Conservation (phyloP, 208 protist genomes). For the Kentomonas sorsogonicus region DNA sequence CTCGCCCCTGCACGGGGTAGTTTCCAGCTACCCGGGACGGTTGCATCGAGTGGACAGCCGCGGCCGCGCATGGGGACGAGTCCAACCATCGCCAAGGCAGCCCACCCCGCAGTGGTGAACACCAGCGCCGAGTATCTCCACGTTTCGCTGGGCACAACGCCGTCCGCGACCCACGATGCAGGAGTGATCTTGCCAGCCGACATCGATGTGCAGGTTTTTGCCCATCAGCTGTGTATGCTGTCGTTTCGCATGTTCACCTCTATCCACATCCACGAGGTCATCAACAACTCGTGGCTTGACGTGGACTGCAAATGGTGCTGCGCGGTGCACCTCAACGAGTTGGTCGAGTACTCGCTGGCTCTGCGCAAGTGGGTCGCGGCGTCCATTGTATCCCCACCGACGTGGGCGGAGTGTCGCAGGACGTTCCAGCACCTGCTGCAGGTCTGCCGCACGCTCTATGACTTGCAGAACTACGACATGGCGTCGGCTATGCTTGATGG, state of each 20-base stretch:
- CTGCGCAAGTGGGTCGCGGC: conserved; percentile 45
- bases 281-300: conserved; percentile 61
- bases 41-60: too few species aligned
- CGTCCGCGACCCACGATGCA: not conserved
- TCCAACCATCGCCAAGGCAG: not conserved
- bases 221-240: conserved; percentile 52
- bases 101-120: not conserved
- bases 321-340: conserved; percentile 25
- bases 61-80: too few species aligned
- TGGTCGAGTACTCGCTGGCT: conserved; percentile 39
- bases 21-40: too few species aligned
- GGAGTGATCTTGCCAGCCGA: conserved; percentile 1
- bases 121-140: too few species aligned
- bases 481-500: conserved; percentile 47
- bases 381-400: conserved; percentile 31
- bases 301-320: conserved; percentile 24
- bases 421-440: conserved; percentile 32
- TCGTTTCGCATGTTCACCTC: conserved; percentile 51
- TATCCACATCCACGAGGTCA: conserved; percentile 54
- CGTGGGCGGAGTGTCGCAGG: conserved; percentile 34
- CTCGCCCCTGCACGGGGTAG: too few species aligned
- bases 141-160: conserved; percentile 1
- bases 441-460: conserved; percentile 51
- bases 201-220: conserved; percentile 25
- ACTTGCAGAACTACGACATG: conserved; percentile 68